Conservation (phyloP, 495 filamentous ascomycete genomes). For the Penicillium malachiteum region DNA sequence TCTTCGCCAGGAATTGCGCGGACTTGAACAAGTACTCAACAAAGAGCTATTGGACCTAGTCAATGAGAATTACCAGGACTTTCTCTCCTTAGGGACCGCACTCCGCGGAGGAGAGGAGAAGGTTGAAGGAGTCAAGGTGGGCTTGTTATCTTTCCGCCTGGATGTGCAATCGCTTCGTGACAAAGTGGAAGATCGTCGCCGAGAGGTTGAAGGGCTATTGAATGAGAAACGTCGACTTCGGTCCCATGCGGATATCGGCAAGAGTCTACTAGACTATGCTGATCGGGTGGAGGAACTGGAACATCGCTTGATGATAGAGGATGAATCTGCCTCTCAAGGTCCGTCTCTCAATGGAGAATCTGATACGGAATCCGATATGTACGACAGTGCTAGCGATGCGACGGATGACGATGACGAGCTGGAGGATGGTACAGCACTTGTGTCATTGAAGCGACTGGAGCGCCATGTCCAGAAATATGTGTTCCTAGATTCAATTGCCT, state of each 20-base stretch:
- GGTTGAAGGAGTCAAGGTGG: conserved; percentile 87
- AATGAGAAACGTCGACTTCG: conserved; percentile 54
- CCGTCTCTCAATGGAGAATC: conserved; percentile 17
- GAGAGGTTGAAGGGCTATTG: conserved; percentile 55
- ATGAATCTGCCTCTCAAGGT: conserved; percentile 15
- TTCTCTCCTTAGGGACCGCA: conserved; percentile 76
- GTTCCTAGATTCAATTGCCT: conserved; percentile 50
- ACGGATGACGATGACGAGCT: conserved; percentile 50
- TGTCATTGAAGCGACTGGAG: conserved; percentile 53
- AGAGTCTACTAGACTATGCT: conserved; percentile 68
- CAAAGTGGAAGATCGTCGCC: conserved; percentile 51
- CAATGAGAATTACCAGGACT: conserved; percentile 89
- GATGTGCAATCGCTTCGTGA: conserved; percentile 64
- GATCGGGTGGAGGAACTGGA: conserved; percentile 75
- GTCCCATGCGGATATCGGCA: conserved; percentile 55
- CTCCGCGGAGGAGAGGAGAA: conserved; percentile 86
- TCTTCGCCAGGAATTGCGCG: conserved; percentile 78
- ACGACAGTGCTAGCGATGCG: conserved; percentile 53
- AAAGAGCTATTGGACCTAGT: conserved; percentile 90
- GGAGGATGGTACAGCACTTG: conserved; percentile 40
- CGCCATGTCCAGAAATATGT: conserved; percentile 58
- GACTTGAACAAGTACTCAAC: conserved; percentile 69
- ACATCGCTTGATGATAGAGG: conserved; percentile 58
- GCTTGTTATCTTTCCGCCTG: conserved; percentile 77
- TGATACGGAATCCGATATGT: conserved; percentile 40